Percentiles rank a stretch among this genome's conserved stretches.
These are phyloP conservation scores for Piromyces finnis DNA, from an alignment of 192 early-diverging fungal genomes.

Conservation along the genomic window DNA sequence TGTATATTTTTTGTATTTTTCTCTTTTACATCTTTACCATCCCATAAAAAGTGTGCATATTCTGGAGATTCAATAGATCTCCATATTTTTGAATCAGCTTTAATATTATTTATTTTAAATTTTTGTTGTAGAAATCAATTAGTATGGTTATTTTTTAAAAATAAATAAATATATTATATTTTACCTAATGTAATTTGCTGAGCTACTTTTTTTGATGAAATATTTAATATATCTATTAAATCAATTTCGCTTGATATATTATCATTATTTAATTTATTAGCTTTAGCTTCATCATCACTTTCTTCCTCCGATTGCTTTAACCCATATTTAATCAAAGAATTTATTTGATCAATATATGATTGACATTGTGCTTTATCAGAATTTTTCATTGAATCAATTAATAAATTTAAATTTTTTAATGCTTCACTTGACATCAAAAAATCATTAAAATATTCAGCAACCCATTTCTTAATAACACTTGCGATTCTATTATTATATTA, in stretches of 20 bases:
- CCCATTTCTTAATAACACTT: background rate
- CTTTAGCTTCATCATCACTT: background rate
- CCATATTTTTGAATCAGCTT: conserved; percentile 9
- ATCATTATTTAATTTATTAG: background rate
- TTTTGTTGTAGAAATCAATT: background rate
- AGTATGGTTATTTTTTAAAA: no score
- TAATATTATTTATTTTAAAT: no score
- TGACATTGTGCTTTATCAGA: background rate
- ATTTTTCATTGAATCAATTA: background rate
- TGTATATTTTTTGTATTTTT: conserved; percentile 5
- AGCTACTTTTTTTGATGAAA: conserved; percentile 8
- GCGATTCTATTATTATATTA: background rate
- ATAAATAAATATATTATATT: no score
- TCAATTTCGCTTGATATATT: background rate
- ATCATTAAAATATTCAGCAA: background rate
- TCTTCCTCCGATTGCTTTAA: background rate
- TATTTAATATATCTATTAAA: conserved; percentile 9
- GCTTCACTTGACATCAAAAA: background rate
- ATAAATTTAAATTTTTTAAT: background rate
- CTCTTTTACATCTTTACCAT: background rate
- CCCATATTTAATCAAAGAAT: background rate
- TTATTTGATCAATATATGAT: background rate
- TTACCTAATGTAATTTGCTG: conserved; percentile 13
- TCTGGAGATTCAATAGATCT: conserved; percentile 10
- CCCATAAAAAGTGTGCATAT: conserved; percentile 11